Evolutionary conservation across 2,329 filamentous ascomycete species (phyloP).

Genomic region (Balansia obtecta): DNA sequence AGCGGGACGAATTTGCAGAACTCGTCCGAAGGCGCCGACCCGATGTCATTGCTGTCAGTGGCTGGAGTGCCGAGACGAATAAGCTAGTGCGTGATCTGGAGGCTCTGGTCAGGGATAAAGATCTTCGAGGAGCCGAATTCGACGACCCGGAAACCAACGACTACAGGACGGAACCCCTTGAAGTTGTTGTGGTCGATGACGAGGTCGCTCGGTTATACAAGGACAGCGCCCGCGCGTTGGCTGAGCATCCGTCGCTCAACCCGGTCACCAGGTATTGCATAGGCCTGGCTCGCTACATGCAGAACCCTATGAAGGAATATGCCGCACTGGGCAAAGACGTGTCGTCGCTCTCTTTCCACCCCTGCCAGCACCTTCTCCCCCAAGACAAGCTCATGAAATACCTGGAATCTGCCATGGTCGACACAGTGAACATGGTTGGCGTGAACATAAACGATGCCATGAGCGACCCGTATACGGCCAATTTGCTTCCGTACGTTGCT

Average conservation of each 20-base stretch:
- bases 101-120: slow-evolving; percentile 63
- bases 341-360: slow-evolving; percentile 74
- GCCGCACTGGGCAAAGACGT: slow-evolving; percentile 84
- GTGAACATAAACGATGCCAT: slow-evolving; percentile 92
- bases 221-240: slow-evolving; percentile 65
- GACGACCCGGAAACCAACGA: slow-evolving; percentile 67
- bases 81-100: slow-evolving; percentile 73
- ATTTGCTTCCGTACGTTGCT: slow-evolving; percentile 79
- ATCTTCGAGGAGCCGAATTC: slow-evolving; percentile 69
- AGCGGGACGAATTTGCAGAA: slow-evolving; percentile 59
- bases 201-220: slow-evolving; percentile 96
- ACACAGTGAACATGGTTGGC: slow-evolving; percentile 94
- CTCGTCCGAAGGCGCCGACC: slow-evolving; percentile 69
- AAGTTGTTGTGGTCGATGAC: slow-evolving; percentile 87
- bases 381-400: slow-evolving; percentile 77
- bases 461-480: slow-evolving; percentile 67
- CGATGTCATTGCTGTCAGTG: slow-evolving; percentile 82
- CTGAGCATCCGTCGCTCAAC: slow-evolving; percentile 70
- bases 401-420: slow-evolving; percentile 92
- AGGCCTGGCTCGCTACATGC: slow-evolving; percentile 78
- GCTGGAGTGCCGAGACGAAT: slow-evolving; percentile 77
- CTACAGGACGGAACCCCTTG: slow-evolving; percentile 65
- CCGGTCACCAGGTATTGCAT: slow-evolving; percentile 81
- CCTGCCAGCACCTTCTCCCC: slow-evolving; percentile 77
- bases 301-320: slow-evolving; percentile 94